Conservation (phyloP, 306 rosid genomes). For the Cajanus cajan region DNA sequence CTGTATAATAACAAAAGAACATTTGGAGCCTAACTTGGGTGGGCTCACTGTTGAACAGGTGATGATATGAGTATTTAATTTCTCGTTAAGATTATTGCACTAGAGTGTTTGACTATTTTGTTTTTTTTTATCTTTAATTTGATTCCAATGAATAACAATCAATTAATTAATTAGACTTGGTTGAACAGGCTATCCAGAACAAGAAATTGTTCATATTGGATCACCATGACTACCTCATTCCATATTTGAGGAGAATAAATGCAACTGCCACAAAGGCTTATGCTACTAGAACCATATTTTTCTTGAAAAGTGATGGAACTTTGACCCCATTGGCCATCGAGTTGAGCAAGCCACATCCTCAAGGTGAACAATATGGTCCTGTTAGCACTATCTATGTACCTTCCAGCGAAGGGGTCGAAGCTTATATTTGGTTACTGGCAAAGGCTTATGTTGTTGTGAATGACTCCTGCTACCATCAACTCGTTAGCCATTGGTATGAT, state of each 20-base stretch:
- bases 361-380: slow-evolving; percentile 56
- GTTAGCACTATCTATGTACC: slow-evolving; percentile 52
- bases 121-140: neutral
- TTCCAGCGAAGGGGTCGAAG: slow-evolving; percentile 49
- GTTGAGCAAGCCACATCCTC: slow-evolving; percentile 60
- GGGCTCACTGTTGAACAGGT: slow-evolving; percentile 60
- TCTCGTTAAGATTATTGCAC: neutral
- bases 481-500: slow-evolving; percentile 62
- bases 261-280: slow-evolving; percentile 44
- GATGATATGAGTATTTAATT: neutral
- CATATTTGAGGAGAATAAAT: slow-evolving; percentile 60
- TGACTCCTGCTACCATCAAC: slow-evolving; percentile 62
- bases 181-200: slow-evolving; percentile 48
- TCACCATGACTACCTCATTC: slow-evolving; percentile 67
- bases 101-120: neutral
- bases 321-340: slow-evolving; percentile 73
- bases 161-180: neutral
- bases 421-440: slow-evolving; percentile 62
- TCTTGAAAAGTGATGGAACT: slow-evolving; percentile 63
- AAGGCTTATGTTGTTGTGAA: slow-evolving; percentile 67
- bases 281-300: slow-evolving; percentile 66
- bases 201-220: slow-evolving; percentile 62
- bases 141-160: neutral
- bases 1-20: slow-evolving; percentile 41
- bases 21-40: slow-evolving; percentile 39